A percentile compares a stretch with the other conserved stretches of the same genome.
phyloP scores from a whole-genome alignment of 1,284 basidiomycete genomes.

The Tilletia caries region DNA sequence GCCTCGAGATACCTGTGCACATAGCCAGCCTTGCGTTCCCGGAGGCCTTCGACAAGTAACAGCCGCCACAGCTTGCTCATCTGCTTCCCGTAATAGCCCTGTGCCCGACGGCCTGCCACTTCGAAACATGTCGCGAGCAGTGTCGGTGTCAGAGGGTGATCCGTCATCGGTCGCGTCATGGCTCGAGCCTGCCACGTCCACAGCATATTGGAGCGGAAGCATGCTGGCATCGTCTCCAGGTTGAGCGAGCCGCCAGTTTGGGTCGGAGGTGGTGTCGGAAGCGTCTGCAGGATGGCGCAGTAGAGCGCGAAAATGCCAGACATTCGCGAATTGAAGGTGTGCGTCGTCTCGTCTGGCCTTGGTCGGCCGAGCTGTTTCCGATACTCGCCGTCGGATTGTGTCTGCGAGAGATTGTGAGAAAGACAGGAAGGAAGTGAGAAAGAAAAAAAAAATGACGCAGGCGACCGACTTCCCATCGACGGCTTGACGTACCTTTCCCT shows the following conservation, averaged over 20 bases:
- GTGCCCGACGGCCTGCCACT: slow-evolving; percentile 32
- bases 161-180: slow-evolving; percentile 34
- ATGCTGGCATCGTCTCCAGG: slow-evolving; percentile 22
- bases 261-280: slow-evolving; percentile 25
- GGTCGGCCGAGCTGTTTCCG: slow-evolving; percentile 70
- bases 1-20: slow-evolving; percentile 12
- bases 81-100: slow-evolving; percentile 40
- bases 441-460: background rate
- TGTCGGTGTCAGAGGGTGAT: slow-evolving; percentile 39
- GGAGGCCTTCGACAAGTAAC: slow-evolving; percentile 37
- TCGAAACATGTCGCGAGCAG: slow-evolving; percentile 48
- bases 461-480: no score
- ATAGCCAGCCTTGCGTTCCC: slow-evolving; percentile 30
- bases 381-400: slow-evolving; percentile 59
- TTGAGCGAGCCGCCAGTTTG: slow-evolving; percentile 13
- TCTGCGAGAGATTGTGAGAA: no score
- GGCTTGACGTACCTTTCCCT: slow-evolving; percentile 37
- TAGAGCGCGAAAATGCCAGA: slow-evolving; percentile 82
- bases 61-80: slow-evolving; percentile 38
- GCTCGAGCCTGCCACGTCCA: slow-evolving; percentile 48
- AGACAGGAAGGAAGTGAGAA: no score
- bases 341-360: slow-evolving; percentile 57
- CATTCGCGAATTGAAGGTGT: slow-evolving; percentile 73
- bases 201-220: slow-evolving; percentile 35
- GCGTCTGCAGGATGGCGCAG: slow-evolving; percentile 68